Evolutionary conservation across 2,329 filamentous ascomycete genomes (phyloP).

Genomic region (Aspergillus neotritici): DNA sequence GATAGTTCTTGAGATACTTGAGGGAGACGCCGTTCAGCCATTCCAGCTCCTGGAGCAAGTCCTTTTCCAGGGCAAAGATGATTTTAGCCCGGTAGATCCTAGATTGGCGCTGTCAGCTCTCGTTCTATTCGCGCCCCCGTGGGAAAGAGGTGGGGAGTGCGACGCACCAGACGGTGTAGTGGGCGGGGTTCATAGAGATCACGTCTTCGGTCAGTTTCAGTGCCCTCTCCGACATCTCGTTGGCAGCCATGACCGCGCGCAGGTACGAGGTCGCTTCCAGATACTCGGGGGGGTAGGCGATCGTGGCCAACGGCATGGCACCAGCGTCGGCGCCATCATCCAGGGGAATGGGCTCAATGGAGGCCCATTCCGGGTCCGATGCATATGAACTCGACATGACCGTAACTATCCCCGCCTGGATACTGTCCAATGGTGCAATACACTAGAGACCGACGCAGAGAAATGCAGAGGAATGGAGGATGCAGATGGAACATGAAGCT

Average conservation of each 20-base stretch:
- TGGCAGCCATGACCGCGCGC: conserved; percentile 81
- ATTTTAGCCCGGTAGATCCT: conserved; percentile 82
- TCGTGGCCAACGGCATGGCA: conserved; percentile 70
- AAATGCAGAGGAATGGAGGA: no score
- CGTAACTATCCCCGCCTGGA: background rate
- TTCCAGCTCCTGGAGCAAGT: conserved; percentile 65
- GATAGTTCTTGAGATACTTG: conserved; percentile 91
- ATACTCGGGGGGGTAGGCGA: conserved; percentile 86
- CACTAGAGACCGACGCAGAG: no score
- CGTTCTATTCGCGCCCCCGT: background rate
- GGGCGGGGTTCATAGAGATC: conserved; percentile 88
- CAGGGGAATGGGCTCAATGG: conserved; percentile 75
- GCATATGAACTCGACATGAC: conserved; percentile 46
- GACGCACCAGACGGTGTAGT: conserved; percentile 88
- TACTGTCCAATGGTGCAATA: no score
- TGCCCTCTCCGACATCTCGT: conserved; percentile 74
- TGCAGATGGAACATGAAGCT: background rate
- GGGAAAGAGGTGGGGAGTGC: background rate
- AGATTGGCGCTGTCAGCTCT: conserved; percentile 9
- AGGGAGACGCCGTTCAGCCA: conserved; percentile 86
- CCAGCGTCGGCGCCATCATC: conserved; percentile 61
- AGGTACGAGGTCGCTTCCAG: conserved; percentile 89
- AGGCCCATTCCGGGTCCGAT: conserved; percentile 72
- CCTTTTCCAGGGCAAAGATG: conserved; percentile 60
- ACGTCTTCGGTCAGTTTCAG: conserved; percentile 81